Evolutionary conservation across 768 basidiomycete genomes (phyloP), one percentile per base, ranked within the genome.

Genomic region (Astraeus odoratus): DNA sequence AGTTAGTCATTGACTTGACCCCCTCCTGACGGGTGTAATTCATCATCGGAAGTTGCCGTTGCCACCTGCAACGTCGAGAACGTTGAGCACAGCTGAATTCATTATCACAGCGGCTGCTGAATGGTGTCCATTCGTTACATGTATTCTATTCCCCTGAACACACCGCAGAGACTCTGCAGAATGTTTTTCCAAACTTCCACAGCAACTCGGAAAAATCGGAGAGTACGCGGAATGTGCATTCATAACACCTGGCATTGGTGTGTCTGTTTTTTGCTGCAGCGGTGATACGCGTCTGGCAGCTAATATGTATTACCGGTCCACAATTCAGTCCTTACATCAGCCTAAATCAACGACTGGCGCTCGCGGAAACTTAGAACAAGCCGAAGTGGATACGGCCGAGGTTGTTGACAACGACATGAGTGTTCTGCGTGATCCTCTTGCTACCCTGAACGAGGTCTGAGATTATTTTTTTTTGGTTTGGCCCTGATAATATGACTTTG

Each of bases 141-240:
- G 79, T 31, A 68, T 77, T 6, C 78, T 80, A 57, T 78, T 78
- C 37, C 77, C 77, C 5, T 60, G 60, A 6, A 42, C 65, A 62
- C 45, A 78, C 77, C 0, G 59, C 60, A 23, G 48, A 47, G 4
- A 64, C 74, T 39, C 58, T 78, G n/a, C 57, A 65, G 38, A 68
- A 70, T 46, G 58, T 77, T 10, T 78, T 80, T 57, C 57, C n/a
- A 67, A 58, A 18, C 71, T 61, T 47, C 72, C 76, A 1, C 51
- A 66, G n/a, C 52, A 62, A 29, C 57, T 77, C 4, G 78, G 75
- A n/a, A 71, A 70, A 42, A 73, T 78, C 19, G 77, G 77, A 30
- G 56, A 73, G 10, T 76, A 78, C 54, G 68, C 74, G 35, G 66
- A 69, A 40, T 76, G 72, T 51, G 78, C 77, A n/a, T 81, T 80